These are phyloP conservation scores for Bretziella fagacearum DNA, from an alignment of 2,329 filamentous ascomycete species.

Conservation along the genomic window DNA sequence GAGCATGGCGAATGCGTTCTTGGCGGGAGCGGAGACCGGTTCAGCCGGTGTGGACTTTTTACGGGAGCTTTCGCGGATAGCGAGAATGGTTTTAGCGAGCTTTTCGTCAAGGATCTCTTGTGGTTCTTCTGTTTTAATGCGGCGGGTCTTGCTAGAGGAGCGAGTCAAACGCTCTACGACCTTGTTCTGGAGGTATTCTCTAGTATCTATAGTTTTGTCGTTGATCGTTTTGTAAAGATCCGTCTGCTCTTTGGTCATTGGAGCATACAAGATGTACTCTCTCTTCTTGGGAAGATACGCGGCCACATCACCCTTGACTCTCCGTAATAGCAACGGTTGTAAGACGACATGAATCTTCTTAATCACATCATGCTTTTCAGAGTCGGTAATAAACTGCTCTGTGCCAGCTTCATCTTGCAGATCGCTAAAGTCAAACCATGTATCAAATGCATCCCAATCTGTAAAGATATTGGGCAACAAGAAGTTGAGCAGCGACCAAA, in stretches of 20 bases:
- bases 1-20: slow-evolving; percentile 37
- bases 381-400: slow-evolving; percentile 62
- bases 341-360: slow-evolving; percentile 82
- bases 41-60: slow-evolving; percentile 9
- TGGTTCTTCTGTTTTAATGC: slow-evolving; percentile 1
- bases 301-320: slow-evolving; percentile 88
- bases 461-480: slow-evolving; percentile 84
- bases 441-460: slow-evolving; percentile 80
- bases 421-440: slow-evolving; percentile 94
- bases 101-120: neutral
- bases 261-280: slow-evolving; percentile 89
- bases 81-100: neutral
- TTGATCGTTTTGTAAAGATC: slow-evolving; percentile 61
- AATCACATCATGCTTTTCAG: slow-evolving; percentile 35
- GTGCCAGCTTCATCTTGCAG: slow-evolving; percentile 68
- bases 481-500: slow-evolving; percentile 93
- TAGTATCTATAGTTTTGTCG: slow-evolving; percentile 40
- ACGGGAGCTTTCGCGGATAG: neutral
- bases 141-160: neutral
- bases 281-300: slow-evolving; percentile 85
- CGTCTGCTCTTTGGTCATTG: slow-evolving; percentile 76
- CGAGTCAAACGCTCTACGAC: slow-evolving; percentile 42
- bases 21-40: slow-evolving; percentile 7
- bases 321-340: slow-evolving; percentile 73
- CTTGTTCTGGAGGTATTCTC: slow-evolving; percentile 70